Base-by-base conservation (phyloP, 371 early-diverging fungal species). In the Syncephalastrum sp. region DNA sequence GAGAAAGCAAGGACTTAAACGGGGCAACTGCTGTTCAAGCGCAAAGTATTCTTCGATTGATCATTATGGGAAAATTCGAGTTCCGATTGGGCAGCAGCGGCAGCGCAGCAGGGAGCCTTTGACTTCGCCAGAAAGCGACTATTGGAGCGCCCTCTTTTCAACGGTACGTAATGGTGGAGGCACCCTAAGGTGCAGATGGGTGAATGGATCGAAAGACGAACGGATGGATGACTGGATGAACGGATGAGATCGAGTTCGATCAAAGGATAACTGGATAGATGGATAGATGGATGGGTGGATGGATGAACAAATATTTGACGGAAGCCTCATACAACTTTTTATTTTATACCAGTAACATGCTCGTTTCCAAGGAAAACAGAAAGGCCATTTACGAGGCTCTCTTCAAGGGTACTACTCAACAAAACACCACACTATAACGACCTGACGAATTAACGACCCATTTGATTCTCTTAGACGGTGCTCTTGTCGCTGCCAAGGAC, bases 401-500 rank as follows among this genome's bases (percentile, higher is more conserved):
- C 72, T 92, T 91, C 88, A 88, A 88, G 81, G 89, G 89, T 88
- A 82, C 65, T 12, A 5, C 17, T 16, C 42, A 16, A 53, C 13
- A 0, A n/a, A 46, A 33, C 38, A 12, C 38, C 38, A 33, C 38
- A 0, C 5, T 6, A 46, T 19, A 45, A 46, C 16, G 21, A 46
- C 19, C 46, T 46, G 21, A 19, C 16, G 46, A 19, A 46, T 46
- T 16, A 46, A 19, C 16, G 16, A 17, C n/a, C 14, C 14, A 15
- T 16, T 21, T 17, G 21, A 4, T 45, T 29, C 41, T 42, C 10
- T 23, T 81, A 88, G 98, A 97, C 84, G 98, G 98, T 68, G 97
- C 96, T 72, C 76, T 98, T 67, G 97, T 97, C 61, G 98, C 96
- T 81, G 91, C 95, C 86, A 98, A 98, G 91, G 97, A 98, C 88